Evolutionary conservation across 441 rosid species (phyloP), one percentile per base, ranked within the genome.

Genomic region (Populus tomentosa): DNA sequence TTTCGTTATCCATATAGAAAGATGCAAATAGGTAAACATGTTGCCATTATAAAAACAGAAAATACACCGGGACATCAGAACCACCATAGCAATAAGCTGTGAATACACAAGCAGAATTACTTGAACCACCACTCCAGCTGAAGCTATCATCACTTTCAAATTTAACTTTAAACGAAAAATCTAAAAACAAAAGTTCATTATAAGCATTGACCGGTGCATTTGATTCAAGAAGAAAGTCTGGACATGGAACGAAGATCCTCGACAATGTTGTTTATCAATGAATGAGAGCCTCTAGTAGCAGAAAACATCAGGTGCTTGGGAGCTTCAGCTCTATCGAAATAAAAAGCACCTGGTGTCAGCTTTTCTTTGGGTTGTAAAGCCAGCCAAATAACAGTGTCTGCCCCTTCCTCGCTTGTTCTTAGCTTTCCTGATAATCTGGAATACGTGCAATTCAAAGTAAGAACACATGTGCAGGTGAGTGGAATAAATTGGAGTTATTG

Each of bases 301-400:
- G 95, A 87, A 78, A 92, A 84, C 69, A 59, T 83, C 28, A 93
- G 82, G 86, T 91, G 91, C 72, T 92, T 93, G 9, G 88, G 80
- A 18, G 91, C 93, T 85, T 92, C 94, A 67, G 92, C 90, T 84
- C 98, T 87, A 81, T 93, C 97, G 32, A 95, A 95, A 77, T 93
- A 93, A 82, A 95, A 92, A 40, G 90, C 85, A 75, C 93, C 95
- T 21, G 94, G 79, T 38, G 80, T 89, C 64, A 95, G 75, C 73
- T 90, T 91, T 72, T 93, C 93, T 79, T 89, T 92, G 1, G 97
- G 94, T 80, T 91, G 96, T 71, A 95, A 79, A 40, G 94, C 94
- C 85, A 95, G 71, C 98, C 96, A 93, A 56, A 92, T 28, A 35
- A 92, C 26, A 10, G 93, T 92, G 79, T 95, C 98, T 16, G 98